These are phyloP conservation scores for Thermomucor indicae-seudaticae DNA, from an alignment of 371 early-diverging fungal genomes.

Conservation along the genomic window DNA sequence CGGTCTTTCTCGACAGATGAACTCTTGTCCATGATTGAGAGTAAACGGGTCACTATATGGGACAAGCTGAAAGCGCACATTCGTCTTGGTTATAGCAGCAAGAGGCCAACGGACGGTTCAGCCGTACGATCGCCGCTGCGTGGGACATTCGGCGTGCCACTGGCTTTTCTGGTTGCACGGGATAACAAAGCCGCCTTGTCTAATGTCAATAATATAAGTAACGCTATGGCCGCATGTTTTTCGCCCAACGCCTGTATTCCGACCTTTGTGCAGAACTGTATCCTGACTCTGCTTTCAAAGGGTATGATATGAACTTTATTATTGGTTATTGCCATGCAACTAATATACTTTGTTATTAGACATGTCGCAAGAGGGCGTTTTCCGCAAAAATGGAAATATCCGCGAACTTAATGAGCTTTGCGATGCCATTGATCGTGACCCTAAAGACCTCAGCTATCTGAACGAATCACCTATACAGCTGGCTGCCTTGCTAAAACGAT, in stretches of 20 bases:
- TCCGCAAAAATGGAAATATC: conserved; percentile 97
- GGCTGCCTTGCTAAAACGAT: conserved; percentile 91
- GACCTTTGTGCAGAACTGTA: conserved; percentile 76
- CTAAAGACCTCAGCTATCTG: background rate
- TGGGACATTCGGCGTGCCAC: conserved; percentile 42
- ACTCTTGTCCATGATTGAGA: conserved; percentile 52
- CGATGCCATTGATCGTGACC: conserved; percentile 53
- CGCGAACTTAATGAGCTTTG: conserved; percentile 73
- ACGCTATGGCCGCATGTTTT: conserved; percentile 47
- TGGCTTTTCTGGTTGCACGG: conserved; percentile 23
- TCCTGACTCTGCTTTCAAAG: conserved; percentile 66
- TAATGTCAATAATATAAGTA: conserved; percentile 28
- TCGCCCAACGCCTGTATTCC: conserved; percentile 65
- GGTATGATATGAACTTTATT: conserved; percentile 44
- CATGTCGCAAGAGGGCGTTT: conserved; percentile 89
- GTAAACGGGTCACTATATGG: conserved; percentile 59
- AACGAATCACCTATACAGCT: conserved; percentile 75
- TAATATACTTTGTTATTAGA: conserved; percentile 53
- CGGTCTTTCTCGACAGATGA: conserved; percentile 45
- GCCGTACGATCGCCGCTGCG: conserved; percentile 45
- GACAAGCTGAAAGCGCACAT: conserved; percentile 55
- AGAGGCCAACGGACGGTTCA: conserved; percentile 25
- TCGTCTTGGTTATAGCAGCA: conserved; percentile 31
- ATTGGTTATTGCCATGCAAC: background rate
- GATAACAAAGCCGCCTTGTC: too few species aligned